Evolutionary conservation across 2,329 filamentous ascomycete genomes (phyloP).

Genomic region (Alternaria sp.): DNA sequence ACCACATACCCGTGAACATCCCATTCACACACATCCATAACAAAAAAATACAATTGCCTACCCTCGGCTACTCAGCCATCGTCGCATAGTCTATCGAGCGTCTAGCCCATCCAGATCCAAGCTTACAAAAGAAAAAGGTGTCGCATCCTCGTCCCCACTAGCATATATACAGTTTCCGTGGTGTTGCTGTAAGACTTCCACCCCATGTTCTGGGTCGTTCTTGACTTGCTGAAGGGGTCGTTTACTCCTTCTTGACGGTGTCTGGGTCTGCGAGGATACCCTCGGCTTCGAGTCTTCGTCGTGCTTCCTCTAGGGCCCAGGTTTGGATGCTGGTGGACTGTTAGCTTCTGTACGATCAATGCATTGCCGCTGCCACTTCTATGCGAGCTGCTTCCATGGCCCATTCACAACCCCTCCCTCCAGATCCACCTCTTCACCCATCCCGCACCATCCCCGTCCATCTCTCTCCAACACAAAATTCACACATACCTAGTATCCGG

Average conservation of each 20-base stretch:
- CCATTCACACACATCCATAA: background rate
- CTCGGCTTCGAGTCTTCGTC: conserved; percentile 92
- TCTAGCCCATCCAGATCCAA: conserved; percentile 11
- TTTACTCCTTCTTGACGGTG: conserved; percentile 54
- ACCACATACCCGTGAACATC: background rate
- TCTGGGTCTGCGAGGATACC: conserved; percentile 86
- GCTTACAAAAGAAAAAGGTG: conserved; percentile 13
- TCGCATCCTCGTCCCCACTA: background rate
- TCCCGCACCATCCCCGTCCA: background rate
- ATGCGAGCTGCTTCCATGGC: background rate
- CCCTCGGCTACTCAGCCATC: conserved; percentile 3
- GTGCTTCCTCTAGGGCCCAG: conserved; percentile 96
- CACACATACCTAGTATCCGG: conserved; percentile 93
- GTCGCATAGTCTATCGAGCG: conserved; percentile 13
- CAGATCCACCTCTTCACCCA: background rate
- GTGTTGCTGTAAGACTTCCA: conserved; percentile 3
- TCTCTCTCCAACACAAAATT: background rate
- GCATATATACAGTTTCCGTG: conserved; percentile 12
- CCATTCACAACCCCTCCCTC: background rate
- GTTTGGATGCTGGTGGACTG: conserved; percentile 82
- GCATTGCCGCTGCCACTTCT: background rate
- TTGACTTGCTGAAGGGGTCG: background rate
- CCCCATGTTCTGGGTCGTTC: background rate
- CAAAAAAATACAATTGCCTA: conserved; percentile 10
- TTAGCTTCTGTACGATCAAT: conserved; percentile 19